Percentiles rank a stretch among this genome's conserved stretches.
These are phyloP conservation scores for Elsinoe arachidis DNA, from an alignment of 2,329 filamentous ascomycete genomes.

Conservation along the genomic window DNA sequence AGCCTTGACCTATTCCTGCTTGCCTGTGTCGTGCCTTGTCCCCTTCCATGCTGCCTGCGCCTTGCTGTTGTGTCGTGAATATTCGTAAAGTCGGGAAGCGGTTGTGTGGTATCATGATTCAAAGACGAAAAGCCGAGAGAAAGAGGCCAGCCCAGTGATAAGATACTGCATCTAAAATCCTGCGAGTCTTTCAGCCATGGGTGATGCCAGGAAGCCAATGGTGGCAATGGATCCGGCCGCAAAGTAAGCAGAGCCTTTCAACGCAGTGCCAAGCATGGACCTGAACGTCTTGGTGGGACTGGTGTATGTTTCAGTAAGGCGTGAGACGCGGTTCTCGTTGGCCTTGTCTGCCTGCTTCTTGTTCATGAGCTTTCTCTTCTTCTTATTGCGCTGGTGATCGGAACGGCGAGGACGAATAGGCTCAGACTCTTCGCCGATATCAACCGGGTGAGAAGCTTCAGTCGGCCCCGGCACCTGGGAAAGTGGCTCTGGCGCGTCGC, in stretches of 20 bases:
- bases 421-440: constrained; percentile 1
- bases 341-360: not conserved
- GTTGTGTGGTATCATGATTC: not conserved
- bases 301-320: not conserved
- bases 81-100: not conserved
- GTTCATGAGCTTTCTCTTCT: not conserved
- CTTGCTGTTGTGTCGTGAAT: not conserved
- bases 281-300: constrained; percentile 4
- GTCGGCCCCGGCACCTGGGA: not conserved
- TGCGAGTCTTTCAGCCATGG: constrained; percentile 4
- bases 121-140: not conserved
- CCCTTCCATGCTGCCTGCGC: not conserved
- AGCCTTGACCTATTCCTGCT: not conserved
- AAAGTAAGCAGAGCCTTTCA: not conserved
- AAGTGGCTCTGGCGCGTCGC: not conserved
- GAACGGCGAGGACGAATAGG: not conserved
- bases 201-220: constrained; percentile 6
- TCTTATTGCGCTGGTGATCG: not conserved
- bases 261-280: not conserved
- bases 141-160: not conserved
- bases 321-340: not conserved
- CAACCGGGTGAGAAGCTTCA: not conserved
- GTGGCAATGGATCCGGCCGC: constrained; percentile 8
- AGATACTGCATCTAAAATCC: not conserved
- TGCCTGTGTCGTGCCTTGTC: not conserved